Evolutionary conservation across 495 filamentous ascomycete species (phyloP).

Genomic region (Sporormia fimetaria): DNA sequence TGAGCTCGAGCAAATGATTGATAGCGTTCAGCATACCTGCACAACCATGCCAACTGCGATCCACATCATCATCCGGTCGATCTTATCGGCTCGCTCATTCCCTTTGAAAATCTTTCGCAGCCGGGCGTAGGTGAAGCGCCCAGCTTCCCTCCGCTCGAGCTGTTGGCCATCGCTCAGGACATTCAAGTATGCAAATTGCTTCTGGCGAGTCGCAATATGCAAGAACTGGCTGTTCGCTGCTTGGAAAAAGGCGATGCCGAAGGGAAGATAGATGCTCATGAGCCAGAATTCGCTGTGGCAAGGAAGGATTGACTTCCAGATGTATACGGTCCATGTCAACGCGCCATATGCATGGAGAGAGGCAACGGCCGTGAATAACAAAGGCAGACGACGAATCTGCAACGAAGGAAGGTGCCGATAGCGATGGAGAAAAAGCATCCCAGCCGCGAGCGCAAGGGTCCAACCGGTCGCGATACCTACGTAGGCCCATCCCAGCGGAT

Average conservation of each 20-base stretch:
- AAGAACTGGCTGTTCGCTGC: slow-evolving; percentile 53
- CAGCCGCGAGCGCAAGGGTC: slow-evolving; percentile 3
- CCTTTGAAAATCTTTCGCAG: slow-evolving; percentile 15
- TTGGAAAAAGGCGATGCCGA: slow-evolving; percentile 16
- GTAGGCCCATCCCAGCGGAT: slow-evolving; percentile 4
- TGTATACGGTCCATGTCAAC: not conserved
- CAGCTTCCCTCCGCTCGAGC: slow-evolving; percentile 16
- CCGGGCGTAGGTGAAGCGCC: slow-evolving; percentile 1
- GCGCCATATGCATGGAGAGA: slow-evolving; percentile 5
- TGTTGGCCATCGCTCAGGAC: slow-evolving; percentile 7
- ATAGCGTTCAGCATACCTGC: slow-evolving; percentile 34
- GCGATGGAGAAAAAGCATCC: slow-evolving; percentile 2
- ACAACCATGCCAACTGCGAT: slow-evolving; percentile 42
- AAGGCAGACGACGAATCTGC: slow-evolving; percentile 8
- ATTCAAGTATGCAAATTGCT: slow-evolving; percentile 22
- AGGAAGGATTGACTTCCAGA: not conserved
- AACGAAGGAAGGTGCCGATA: slow-evolving; percentile 5
- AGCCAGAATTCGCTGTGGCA: slow-evolving; percentile 10
- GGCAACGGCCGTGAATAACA: slow-evolving; percentile 1
- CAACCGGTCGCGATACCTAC: slow-evolving; percentile 3
- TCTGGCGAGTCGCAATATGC: slow-evolving; percentile 47
- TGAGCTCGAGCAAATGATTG: slow-evolving; percentile 25
- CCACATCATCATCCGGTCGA: slow-evolving; percentile 34
- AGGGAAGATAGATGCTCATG: slow-evolving; percentile 16
- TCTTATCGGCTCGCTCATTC: slow-evolving; percentile 22